Conservation (phyloP, 192 early-diverging fungal species). For the Mortierella antarctica region DNA sequence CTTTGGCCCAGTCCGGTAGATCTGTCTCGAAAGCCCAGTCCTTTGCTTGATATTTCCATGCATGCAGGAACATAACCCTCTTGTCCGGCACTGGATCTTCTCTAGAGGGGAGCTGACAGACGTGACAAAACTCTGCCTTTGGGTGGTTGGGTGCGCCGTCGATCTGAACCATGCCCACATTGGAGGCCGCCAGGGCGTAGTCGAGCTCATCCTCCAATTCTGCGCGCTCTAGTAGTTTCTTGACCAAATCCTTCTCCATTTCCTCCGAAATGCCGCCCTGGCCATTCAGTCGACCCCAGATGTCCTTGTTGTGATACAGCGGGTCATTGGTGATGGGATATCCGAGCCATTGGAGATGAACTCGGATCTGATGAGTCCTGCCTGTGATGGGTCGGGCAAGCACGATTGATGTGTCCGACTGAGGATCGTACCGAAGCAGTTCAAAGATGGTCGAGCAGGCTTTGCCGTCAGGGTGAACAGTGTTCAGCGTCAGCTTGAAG, state of each 20-base stretch:
- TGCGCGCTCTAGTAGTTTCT: constrained; percentile 35
- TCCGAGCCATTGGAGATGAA: constrained; percentile 94
- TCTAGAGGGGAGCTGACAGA: constrained; percentile 67
- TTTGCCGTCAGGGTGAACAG: constrained; percentile 86
- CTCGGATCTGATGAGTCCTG: constrained; percentile 96
- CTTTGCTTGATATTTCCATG: constrained; percentile 81
- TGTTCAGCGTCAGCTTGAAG: constrained; percentile 90
- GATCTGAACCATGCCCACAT: constrained; percentile 14
- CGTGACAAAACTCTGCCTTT: constrained; percentile 58
- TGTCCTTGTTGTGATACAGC: constrained; percentile 78
- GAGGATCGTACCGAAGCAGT: constrained; percentile 69
- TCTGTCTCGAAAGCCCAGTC: constrained; percentile 85
- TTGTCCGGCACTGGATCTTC: constrained; percentile 80
- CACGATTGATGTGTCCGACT: constrained; percentile 72
- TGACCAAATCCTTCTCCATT: constrained; percentile 32
- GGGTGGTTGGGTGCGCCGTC: constrained; percentile 4
- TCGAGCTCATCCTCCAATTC: constrained; percentile 37
- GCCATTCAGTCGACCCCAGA: constrained; percentile 76
- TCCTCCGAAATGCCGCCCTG: constrained; percentile 57
- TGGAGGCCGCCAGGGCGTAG: constrained; percentile 18
- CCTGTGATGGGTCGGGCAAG: constrained; percentile 88
- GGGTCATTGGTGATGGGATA: constrained; percentile 97
- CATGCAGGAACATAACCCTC: constrained; percentile 91
- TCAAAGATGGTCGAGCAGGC: constrained; percentile 84
- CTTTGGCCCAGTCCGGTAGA: constrained; percentile 84